Base-by-base conservation (phyloP, 2,329 filamentous ascomycete genomes). In the Ascochyta lentis region DNA sequence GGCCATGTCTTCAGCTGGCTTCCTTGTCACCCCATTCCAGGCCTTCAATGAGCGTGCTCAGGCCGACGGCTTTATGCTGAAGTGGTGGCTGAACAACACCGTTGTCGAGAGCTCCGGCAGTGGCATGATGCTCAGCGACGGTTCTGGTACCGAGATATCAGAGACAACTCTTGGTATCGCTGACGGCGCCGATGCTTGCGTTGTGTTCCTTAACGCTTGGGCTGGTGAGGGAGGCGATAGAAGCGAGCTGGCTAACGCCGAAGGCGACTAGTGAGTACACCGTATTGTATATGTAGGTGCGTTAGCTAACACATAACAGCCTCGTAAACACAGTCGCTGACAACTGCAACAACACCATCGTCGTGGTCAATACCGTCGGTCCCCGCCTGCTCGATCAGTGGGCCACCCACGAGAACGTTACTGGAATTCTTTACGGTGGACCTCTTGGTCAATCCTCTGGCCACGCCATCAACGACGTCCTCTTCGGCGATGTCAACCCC, bases 361-460 rank as follows among this genome's bases (percentile, higher is more conserved):
- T 83, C 15, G 66, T 82, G 9, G 76, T 73, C 15, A 69, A 78
- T 57, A 73, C 69, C 16, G 71, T 66, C 7, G 92, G 92, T 0
- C 85, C 92, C 1, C 89, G 94, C 1, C 78, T 95, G 0, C 77
- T 96, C n/a, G 84, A 86, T 5, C 84, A 90, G n/a, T 93, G 86
- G 82, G 86, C 89, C 65, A 78, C 89, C 44, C 86, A 86, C 73
- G 83, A 85, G 33, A 96, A 95, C 74, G 82, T 96, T 40, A 92
- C 90, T 0, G 91, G 90, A 23, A 91, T 95, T 40, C 69, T 95
- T 1, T 92, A 88, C 84, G 90, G 89, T 16, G 89, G 89, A 61
- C 76, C 91, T n/a, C 91, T 91, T 0, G 91, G 91, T 8, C 88
- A 96, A 71, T 89, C 96, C 71, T 88, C 86, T 10, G 91, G 91